These are phyloP conservation scores for Ophiocytium majus DNA, from an alignment of 352 stramenopile species.

Conservation along the genomic window DNA sequence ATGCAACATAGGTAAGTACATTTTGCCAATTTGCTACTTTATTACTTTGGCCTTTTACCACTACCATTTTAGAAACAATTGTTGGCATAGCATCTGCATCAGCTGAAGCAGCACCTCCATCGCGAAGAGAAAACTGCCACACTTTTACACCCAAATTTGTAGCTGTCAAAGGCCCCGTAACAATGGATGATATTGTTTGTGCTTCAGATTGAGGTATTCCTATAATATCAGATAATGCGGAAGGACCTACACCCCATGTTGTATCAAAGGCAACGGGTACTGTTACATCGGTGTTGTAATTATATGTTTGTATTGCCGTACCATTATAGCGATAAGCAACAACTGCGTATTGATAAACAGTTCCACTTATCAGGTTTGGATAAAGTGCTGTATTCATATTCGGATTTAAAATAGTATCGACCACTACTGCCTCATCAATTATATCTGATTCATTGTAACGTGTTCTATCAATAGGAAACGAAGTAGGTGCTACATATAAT, in stretches of 20 bases:
- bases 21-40: slow-evolving; percentile 22
- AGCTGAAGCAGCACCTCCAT: slow-evolving; percentile 18
- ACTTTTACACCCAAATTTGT: slow-evolving; percentile 22
- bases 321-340: slow-evolving; percentile 20
- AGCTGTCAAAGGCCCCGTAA: slow-evolving; percentile 18
- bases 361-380: slow-evolving; percentile 20
- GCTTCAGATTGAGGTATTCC: slow-evolving; percentile 19
- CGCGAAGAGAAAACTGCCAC: slow-evolving; percentile 18
- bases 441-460: slow-evolving; percentile 22
- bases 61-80: slow-evolving; percentile 22
- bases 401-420: slow-evolving; percentile 22
- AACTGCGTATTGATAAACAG: slow-evolving; percentile 21
- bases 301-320: slow-evolving; percentile 22
- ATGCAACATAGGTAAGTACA: slow-evolving; percentile 21
- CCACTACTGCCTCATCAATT: slow-evolving; percentile 19
- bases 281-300: slow-evolving; percentile 21
- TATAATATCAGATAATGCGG: slow-evolving; percentile 22
- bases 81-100: slow-evolving; percentile 19
- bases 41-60: slow-evolving; percentile 21
- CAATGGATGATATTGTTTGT: slow-evolving; percentile 22
- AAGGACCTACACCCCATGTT: slow-evolving; percentile 19
- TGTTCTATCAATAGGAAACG: slow-evolving; percentile 21
- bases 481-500: slow-evolving; percentile 22
- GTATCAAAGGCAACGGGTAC: slow-evolving; percentile 19
- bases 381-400: slow-evolving; percentile 22